Evolutionary conservation across 371 early-diverging fungal genomes (phyloP), one percentile per base, ranked within the genome.

Genomic region (Entomophthora muscae): DNA sequence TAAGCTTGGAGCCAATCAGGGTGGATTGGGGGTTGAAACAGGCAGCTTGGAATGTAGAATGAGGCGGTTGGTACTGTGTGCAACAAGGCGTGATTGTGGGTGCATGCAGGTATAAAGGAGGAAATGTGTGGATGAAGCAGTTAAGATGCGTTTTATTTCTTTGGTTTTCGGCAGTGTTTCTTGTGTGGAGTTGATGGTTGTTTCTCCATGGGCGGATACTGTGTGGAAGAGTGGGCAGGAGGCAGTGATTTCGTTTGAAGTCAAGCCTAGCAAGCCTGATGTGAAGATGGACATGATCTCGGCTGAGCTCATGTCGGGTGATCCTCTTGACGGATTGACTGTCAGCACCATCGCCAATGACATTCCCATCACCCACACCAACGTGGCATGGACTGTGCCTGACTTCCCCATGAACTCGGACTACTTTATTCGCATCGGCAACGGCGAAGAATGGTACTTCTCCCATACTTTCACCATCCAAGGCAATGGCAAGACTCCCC

Each of bases 361-460:
- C 31, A 22, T 58, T 10, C 28, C 24, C 3, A 21, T 31, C 10
- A 31, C 30, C 21, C 24, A 58, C 12, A n/a, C 24, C 26, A 58
- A 32, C 31, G 3, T 23, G 24, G 31, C 32, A 28, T 58, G 59
- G 59, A 32, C 12, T 12, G 59, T 58, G 30, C 28, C 26, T 12
- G 59, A 58, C 31, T 58, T 28, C 10, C 59, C 59, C 24, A 21
- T 30, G 21, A 23, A 22, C 31, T 28, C 24, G 22, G 59, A 58
- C 59, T 58, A 58, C 22, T 58, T 58, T 58, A 7, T 58, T 17
- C 31, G 59, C 21, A 23, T 58, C 3, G 59, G 59, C 21, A 58
- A 58, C 26, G 59, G 30, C 10, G 59, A 58, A 5, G 13, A n/a
- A 12, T 58, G 59, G 59, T 23, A 12, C 21, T 58, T 58, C 26